Conservation (phyloP, 2,329 filamentous ascomycete species). For the Trichoderma brevicompactum region DNA sequence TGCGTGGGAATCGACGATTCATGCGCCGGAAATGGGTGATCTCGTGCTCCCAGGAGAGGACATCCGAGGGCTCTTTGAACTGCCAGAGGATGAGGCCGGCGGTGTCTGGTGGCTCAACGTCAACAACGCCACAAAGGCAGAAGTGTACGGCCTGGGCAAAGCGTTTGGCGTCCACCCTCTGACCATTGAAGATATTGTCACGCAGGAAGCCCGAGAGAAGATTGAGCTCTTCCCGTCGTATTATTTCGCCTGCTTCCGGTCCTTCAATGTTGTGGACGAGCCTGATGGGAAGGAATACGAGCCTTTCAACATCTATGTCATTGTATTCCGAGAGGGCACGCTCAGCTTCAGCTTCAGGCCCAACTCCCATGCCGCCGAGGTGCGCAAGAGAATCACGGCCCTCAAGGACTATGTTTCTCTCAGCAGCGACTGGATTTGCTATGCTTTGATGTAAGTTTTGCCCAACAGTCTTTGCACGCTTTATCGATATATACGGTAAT, state of each 20-base stretch:
- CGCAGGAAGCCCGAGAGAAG: slow-evolving; percentile 95
- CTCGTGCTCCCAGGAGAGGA: slow-evolving; percentile 87
- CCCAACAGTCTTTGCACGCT: not conserved
- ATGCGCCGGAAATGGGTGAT: slow-evolving; percentile 85
- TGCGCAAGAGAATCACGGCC: slow-evolving; percentile 87
- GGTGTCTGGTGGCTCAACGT: slow-evolving; percentile 99
- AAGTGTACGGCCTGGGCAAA: slow-evolving; percentile 85
- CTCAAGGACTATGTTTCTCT: slow-evolving; percentile 94
- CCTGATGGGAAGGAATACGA: slow-evolving; percentile 83
- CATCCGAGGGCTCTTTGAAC: slow-evolving; percentile 81
- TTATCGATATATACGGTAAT: not conserved
- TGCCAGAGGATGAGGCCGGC: slow-evolving; percentile 65
- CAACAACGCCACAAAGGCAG: slow-evolving; percentile 85
- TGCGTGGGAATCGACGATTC: slow-evolving; percentile 89
- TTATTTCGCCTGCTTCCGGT: slow-evolving; percentile 97
- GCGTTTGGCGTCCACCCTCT: slow-evolving; percentile 95
- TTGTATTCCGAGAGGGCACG: slow-evolving; percentile 94
- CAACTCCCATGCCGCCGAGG: slow-evolving; percentile 84
- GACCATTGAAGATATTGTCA: slow-evolving; percentile 94
- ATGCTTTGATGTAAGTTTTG: slow-evolving; percentile 82
- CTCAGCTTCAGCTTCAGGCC: slow-evolving; percentile 91
- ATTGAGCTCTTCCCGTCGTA: slow-evolving; percentile 97
- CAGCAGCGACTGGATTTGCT: slow-evolving; percentile 98
- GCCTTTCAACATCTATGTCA: slow-evolving; percentile 93
- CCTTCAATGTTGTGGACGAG: slow-evolving; percentile 80